These are phyloP conservation scores for Fusarium domesticum DNA, from an alignment of 2,329 filamentous ascomycete species.

Conservation along the genomic window DNA sequence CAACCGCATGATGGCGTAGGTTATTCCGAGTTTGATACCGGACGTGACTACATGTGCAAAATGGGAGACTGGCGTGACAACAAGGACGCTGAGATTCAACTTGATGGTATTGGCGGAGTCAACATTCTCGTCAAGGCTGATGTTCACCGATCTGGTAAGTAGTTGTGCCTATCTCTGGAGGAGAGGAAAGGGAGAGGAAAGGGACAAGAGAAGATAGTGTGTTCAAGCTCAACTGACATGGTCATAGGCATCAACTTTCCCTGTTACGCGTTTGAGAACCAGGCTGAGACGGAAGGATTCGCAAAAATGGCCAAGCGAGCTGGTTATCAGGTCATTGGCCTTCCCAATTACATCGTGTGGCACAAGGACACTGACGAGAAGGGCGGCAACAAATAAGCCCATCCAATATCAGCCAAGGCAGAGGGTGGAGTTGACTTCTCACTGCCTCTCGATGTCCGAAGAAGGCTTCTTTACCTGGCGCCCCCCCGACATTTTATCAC, in stretches of 20 bases:
- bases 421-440: slow-evolving; percentile 3
- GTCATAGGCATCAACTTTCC: slow-evolving; percentile 89
- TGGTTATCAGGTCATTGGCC: slow-evolving; percentile 84
- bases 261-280: slow-evolving; percentile 94
- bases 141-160: slow-evolving; percentile 81
- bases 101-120: slow-evolving; percentile 95
- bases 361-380: slow-evolving; percentile 97
- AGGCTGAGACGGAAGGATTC: slow-evolving; percentile 97
- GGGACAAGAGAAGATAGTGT: too few species aligned
- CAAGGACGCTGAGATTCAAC: slow-evolving; percentile 86
- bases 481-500: neutral
- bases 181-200: too few species aligned
- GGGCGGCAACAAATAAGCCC: slow-evolving; percentile 64
- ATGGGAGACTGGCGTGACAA: slow-evolving; percentile 93
- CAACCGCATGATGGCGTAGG: slow-evolving; percentile 48
- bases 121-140: slow-evolving; percentile 98
- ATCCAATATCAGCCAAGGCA: slow-evolving; percentile 1
- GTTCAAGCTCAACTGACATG: slow-evolving; percentile 28
- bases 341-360: slow-evolving; percentile 98
- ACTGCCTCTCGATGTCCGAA: neutral
- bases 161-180: neutral
- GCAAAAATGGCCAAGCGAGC: slow-evolving; percentile 98
- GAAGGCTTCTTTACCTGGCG: neutral
- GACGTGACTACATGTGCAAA: slow-evolving; percentile 80
- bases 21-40: slow-evolving; percentile 90